Evolutionary conservation across 2,329 filamentous ascomycete species (phyloP), one percentile per base, ranked within the genome.

Genomic region (Chlorencoelia australis): DNA sequence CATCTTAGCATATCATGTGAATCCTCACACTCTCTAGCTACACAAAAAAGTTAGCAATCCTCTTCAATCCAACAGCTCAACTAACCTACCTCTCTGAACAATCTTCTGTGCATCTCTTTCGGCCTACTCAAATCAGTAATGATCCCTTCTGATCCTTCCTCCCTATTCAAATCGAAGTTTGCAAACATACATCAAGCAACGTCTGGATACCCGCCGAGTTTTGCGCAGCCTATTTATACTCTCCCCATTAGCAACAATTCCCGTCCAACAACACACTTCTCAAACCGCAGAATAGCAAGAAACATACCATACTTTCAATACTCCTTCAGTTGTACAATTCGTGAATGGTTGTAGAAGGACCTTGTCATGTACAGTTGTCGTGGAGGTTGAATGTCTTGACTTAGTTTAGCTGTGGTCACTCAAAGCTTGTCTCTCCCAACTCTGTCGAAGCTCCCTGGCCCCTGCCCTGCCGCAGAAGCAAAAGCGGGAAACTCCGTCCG

Each of bases 101-200:
- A 98, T 98, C 75, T 95, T 95, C 67, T 94, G 89, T 44, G 91
- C 91, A 64, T 96, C 89, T 65, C 87, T 82, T 75, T 98, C 91
- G 54, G 91, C 88, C 89, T 96, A 47, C 19, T 35, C 32, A 22
- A 21, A 35, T 37, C 22, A 36, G 27, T 30, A 39, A 27, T n/a
- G n/a, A 19, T 19, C 14, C 17, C 25, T 10, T 19, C 19, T 15
- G 4, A 22, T 15, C 19, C 19, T 16, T 19, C 30, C 16, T 9
- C 13, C 38, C 26, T 20, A 17, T 22, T 28, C 33, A 19, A 22
- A 33, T 10, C 8, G 15, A 4, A 26, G 19, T 16, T 22, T 21
- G 13, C 21, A 31, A 19, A 53, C 82, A 56, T 82, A 98, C 91
- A 67, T 96, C 91, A 67, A 98, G 86, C 58, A 98, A 79, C 59